Evolutionary conservation across 257 asterid species (phyloP).

Genomic region (Przewalskia tangutica): DNA sequence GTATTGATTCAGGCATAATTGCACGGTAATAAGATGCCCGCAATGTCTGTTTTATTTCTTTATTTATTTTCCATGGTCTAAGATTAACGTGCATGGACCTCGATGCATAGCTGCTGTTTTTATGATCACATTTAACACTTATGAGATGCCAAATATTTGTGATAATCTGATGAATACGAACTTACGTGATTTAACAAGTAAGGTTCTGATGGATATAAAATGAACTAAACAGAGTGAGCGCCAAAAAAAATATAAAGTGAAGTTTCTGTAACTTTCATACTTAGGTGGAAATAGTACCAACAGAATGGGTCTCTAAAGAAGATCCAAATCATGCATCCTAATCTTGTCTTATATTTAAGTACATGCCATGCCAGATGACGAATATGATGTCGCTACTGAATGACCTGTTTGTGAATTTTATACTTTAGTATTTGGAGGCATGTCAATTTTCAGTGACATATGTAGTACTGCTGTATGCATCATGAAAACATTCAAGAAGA

Average conservation of each 20-base stretch:
- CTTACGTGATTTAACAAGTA: background rate
- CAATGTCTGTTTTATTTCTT: background rate
- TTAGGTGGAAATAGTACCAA: background rate
- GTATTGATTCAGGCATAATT: background rate
- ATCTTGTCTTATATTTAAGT: background rate
- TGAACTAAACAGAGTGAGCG: no score
- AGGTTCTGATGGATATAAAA: background rate
- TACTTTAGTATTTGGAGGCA: background rate
- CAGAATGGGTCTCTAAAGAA: background rate
- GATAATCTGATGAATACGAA: no score
- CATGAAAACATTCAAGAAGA: background rate
- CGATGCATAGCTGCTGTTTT: background rate
- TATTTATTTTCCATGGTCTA: background rate
- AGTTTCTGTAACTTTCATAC: background rate
- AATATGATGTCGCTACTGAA: background rate
- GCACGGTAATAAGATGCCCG: background rate
- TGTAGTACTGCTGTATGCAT: constrained; percentile 1
- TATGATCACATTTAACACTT: background rate
- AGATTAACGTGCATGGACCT: background rate
- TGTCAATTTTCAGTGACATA: background rate
- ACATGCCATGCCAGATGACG: background rate
- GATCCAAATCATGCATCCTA: background rate
- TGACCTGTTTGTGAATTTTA: background rate
- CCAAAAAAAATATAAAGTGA: background rate
- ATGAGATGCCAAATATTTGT: background rate